Percentiles rank a stretch among this genome's conserved stretches.
These are phyloP conservation scores for Lactarius sp. DNA, from an alignment of 768 basidiomycete species.

Conservation along the genomic window DNA sequence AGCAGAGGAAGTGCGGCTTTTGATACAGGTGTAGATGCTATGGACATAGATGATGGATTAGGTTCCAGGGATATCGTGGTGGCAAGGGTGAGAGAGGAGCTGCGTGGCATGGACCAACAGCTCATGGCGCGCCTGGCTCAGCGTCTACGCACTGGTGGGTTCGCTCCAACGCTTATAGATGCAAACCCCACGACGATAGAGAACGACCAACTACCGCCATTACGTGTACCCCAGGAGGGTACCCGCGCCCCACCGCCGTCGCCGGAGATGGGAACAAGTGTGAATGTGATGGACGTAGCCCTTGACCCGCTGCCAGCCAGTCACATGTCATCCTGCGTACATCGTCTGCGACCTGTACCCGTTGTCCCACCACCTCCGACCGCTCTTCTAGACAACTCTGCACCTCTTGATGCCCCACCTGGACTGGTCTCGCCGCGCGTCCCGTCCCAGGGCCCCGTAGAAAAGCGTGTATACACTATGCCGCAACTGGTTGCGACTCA, in stretches of 20 bases:
- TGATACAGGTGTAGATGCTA: background rate
- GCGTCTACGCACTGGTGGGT: slow-evolving; percentile 14
- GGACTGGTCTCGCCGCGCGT: slow-evolving; percentile 20
- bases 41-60: slow-evolving; percentile 10
- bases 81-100: slow-evolving; percentile 9
- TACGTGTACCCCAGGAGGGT: slow-evolving; percentile 11
- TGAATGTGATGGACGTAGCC: slow-evolving; percentile 12
- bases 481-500: slow-evolving; percentile 26
- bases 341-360: background rate
- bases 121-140: slow-evolving; percentile 14
- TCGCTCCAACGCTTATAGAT: slow-evolving; percentile 10
- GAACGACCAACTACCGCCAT: background rate
- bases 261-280: slow-evolving; percentile 18
- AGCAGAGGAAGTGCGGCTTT: background rate
- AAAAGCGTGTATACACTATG: slow-evolving; percentile 23
- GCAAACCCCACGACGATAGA: background rate
- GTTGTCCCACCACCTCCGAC: slow-evolving; percentile 6
- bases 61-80: background rate
- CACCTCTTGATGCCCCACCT: slow-evolving; percentile 4
- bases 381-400: background rate
- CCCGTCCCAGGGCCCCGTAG: background rate
- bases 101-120: slow-evolving; percentile 19
- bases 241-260: slow-evolving; percentile 23
- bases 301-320: slow-evolving; percentile 18
- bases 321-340: background rate